These are phyloP conservation scores for Cetraspora pellucida DNA, from an alignment of 192 early-diverging fungal genomes.

Conservation along the genomic window DNA sequence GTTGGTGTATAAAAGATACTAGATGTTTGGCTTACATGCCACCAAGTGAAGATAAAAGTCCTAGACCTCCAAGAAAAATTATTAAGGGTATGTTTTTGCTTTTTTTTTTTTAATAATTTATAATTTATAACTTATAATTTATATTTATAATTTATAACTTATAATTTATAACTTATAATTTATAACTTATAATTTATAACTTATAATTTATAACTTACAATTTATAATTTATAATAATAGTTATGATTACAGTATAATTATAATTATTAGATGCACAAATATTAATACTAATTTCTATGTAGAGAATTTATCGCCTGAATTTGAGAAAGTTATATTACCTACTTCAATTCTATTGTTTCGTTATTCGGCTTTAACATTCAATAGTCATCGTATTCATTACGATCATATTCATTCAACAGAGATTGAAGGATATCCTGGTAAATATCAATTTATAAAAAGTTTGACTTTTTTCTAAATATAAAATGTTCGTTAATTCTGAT, in stretches of 20 bases:
- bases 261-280: neutral
- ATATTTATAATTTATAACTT: neutral
- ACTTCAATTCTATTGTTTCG: conserved; percentile 77
- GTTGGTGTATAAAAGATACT: conserved; percentile 64
- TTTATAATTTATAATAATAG: no score
- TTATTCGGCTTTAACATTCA: conserved; percentile 90
- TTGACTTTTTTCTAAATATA: no score
- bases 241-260: no score
- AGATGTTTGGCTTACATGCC: conserved; percentile 71
- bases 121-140: neutral
- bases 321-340: conserved; percentile 58
- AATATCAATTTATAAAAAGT: neutral
- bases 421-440: conserved; percentile 69
- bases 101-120: neutral
- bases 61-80: conserved; percentile 29
- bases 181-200: no score
- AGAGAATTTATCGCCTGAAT: conserved; percentile 62
- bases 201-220: neutral
- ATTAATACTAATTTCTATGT: neutral
- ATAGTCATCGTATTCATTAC: conserved; percentile 89
- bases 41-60: conserved; percentile 30
- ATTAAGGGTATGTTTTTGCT: conserved; percentile 38
- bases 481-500: no score
- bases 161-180: no score
- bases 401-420: conserved; percentile 70